A percentile compares a stretch with the other conserved stretches of the same genome.
Evolutionary conservation across 2,329 filamentous ascomycete genomes (phyloP).

Genomic region (Nectriaceae sp.): DNA sequence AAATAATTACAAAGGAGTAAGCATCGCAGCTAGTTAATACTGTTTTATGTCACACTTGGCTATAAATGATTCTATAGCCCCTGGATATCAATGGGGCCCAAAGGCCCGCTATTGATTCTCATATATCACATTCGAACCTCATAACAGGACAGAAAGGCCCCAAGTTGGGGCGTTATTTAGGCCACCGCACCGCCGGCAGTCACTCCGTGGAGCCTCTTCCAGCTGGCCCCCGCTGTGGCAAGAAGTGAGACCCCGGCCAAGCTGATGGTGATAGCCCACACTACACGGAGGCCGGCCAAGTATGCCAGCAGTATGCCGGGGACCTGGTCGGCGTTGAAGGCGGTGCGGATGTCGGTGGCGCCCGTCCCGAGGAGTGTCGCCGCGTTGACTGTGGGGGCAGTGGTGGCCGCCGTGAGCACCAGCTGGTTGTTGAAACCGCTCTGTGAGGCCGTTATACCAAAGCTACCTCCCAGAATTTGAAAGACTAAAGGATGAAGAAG

Average conservation of each 20-base stretch:
- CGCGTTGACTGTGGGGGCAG: slow-evolving; percentile 31
- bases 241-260: background rate
- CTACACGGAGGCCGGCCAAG: slow-evolving; percentile 59
- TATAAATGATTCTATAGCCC: no score
- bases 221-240: no score
- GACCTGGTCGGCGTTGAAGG: slow-evolving; percentile 47
- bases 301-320: slow-evolving; percentile 55
- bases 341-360: slow-evolving; percentile 50
- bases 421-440: slow-evolving; percentile 38
- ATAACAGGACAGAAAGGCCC: no score
- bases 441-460: slow-evolving; percentile 43
- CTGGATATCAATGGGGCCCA: no score
- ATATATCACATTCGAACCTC: no score
- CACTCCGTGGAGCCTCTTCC: no score
- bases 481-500: slow-evolving; percentile 26
- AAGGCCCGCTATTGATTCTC: no score
- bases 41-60: no score
- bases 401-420: slow-evolving; percentile 22
- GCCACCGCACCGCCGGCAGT: no score
- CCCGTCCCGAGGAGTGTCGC: slow-evolving; percentile 33
- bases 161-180: no score
- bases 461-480: slow-evolving; percentile 44
- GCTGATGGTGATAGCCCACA: slow-evolving; percentile 40
- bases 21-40: no score
- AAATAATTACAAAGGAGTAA: no score